Evolutionary conservation across 139 green algal species (phyloP), one percentile per base, ranked within the genome.

Genomic region (Micractinium sp.): DNA sequence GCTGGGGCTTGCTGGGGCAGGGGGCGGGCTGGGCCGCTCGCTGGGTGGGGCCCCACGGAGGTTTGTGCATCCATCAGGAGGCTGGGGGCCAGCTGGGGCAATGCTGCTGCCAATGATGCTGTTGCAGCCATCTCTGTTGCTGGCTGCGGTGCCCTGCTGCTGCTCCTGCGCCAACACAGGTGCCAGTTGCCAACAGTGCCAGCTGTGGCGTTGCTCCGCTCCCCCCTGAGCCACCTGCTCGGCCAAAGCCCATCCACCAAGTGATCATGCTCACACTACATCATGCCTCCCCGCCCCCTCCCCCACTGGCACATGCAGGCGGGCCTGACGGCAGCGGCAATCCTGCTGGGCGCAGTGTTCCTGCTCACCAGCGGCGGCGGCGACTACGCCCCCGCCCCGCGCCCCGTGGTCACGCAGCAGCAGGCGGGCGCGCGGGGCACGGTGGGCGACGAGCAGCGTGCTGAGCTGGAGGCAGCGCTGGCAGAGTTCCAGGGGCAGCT

Each of bases 281-380:
- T 27, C 12, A 71, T 12, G 2, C 63, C 4, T 12, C 63, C 63
- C 69, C 27, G 36, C 12, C 69, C 41, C 38, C 16, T 60, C 9
- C 3, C 39, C 66, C 66, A 39, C 31, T 29, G 18, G 20, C 85
- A 41, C 47, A 22, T n/a, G 60, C 87, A 90, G 80, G 41, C 78
- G 4, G 80, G 19, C 19, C 81, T 93, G 19, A 83, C 78, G 16
- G 87, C 67, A 22, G 88, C 87, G 2, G 83, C 90, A 3, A 73
- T 93, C 47, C 35, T 81, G 7, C 83, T 93, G 38, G 82, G 81
- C 2, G 90, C 67, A 39, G 33, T 93, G 3, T 93, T 93, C 75
- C 41, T 91, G 33, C 31, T 93, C 20, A 78, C 90, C 56, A 91
- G 82, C 71, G 90, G 82, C 76, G 88, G 87, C 60, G 39, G 25